A percentile compares a stretch with the other conserved stretches of the same genome.
These are phyloP conservation scores for Termitomyces titanicus DNA, from an alignment of 768 basidiomycete species.

Conservation along the genomic window DNA sequence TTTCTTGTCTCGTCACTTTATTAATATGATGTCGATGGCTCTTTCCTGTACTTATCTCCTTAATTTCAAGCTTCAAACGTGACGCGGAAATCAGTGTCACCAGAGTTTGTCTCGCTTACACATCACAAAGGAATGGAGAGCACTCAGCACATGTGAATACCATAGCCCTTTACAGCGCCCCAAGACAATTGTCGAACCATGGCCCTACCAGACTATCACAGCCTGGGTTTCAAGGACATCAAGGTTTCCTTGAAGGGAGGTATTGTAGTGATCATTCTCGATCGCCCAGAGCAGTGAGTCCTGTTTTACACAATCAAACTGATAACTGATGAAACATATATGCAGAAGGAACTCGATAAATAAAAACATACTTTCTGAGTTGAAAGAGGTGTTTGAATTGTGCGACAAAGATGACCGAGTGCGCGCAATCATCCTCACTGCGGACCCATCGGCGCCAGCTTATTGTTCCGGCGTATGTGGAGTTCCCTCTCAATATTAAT, in stretches of 20 bases:
- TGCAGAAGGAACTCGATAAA: slow-evolving; percentile 45
- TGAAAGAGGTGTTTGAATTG: slow-evolving; percentile 40
- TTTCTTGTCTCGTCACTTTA: too few species aligned
- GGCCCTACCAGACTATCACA: slow-evolving; percentile 30
- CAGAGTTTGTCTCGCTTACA: not conserved
- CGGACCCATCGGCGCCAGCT: slow-evolving; percentile 47
- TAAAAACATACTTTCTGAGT: slow-evolving; percentile 28
- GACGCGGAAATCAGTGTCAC: not conserved
- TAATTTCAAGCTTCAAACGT: too few species aligned
- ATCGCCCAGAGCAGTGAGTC: slow-evolving; percentile 45
- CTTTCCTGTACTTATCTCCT: too few species aligned
- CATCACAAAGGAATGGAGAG: too few species aligned
- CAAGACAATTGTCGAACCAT: slow-evolving; percentile 16
- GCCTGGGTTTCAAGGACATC: slow-evolving; percentile 38
- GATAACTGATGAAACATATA: not conserved
- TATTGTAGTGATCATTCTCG: slow-evolving; percentile 41
- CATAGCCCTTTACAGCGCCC: too few species aligned
- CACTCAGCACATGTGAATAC: too few species aligned
- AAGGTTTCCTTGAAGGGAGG: slow-evolving; percentile 39
- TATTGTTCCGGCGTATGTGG: slow-evolving; percentile 51
- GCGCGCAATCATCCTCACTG: slow-evolving; percentile 47
- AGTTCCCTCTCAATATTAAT: not conserved
- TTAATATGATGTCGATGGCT: too few species aligned
- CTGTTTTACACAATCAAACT: not conserved
- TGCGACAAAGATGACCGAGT: slow-evolving; percentile 52